Evolutionary conservation across 2,329 filamentous ascomycete genomes (phyloP), one percentile per base, ranked within the genome.

Genomic region (Alternaria alternata): DNA sequence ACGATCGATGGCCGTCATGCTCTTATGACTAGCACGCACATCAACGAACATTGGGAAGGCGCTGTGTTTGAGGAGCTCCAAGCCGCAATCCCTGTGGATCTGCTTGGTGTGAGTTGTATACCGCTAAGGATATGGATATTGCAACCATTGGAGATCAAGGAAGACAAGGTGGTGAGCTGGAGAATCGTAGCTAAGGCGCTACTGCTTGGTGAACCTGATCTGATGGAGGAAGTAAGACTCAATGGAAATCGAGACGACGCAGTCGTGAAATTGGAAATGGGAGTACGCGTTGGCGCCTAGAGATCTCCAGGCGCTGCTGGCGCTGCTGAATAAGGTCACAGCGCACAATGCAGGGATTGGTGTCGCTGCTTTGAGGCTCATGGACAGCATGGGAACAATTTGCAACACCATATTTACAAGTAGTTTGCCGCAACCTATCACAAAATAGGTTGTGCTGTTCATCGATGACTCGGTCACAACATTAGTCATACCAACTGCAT

Each of bases 191-290:
- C 61, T 6, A 68, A 68, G 26, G 53, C 61, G 11, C 20, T 63
- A 20, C 42, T 68, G 30, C 63, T 68, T 30, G 65, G 65, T 38
- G 65, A 68, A 22, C 57, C 65, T 4, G 53, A 64, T 24, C 51
- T 66, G 36, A 57, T 43, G 32, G 36, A 14, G 6, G 57, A 64
- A 12, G 47, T 39, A 11, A 46, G 26, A 34, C 22, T 7, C 3
- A 54, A 56, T 20, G 24, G 24, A 20, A 55, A 43, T 24, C 56
- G 22, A 18, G 44, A 57, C 3, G 55, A 54, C 22, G 59, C 62
- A 12, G 51, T 55, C 3, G 42, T 59, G 18, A 20, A 26, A 16
- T 28, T 61, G 9, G 43, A 46, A 20, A 32, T 14, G 14, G 46
- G 22, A 22, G 24, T 7, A 38, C 34, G 46, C 14, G 32, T 49